These are phyloP conservation scores for Melaleuca alternifolia DNA, from an alignment of 345 rosid species.

Conservation along the genomic window DNA sequence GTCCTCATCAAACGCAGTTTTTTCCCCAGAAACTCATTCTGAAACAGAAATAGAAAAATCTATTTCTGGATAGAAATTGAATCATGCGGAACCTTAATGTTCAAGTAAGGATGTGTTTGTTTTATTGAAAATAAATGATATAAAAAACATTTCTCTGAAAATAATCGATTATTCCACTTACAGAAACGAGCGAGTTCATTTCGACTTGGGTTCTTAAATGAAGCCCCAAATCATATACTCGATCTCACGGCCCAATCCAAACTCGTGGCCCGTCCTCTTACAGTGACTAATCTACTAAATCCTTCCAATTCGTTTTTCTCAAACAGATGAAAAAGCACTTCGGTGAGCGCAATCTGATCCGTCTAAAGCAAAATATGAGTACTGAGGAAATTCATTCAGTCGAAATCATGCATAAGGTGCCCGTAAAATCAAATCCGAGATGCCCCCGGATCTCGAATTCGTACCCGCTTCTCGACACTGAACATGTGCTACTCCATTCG, in stretches of 20 bases:
- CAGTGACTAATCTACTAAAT: background rate
- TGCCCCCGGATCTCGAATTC: background rate
- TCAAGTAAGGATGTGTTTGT: too few species aligned
- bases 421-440: background rate
- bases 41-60: too few species aligned
- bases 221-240: background rate
- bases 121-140: too few species aligned
- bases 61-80: too few species aligned
- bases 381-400: background rate
- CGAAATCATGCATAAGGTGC: accelerated
- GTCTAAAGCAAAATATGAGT: background rate
- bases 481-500: background rate
- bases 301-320: background rate
- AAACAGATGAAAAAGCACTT: background rate
- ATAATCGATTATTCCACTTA: too few species aligned
- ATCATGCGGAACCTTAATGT: too few species aligned
- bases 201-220: background rate
- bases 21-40: too few species aligned
- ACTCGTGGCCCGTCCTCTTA: background rate
- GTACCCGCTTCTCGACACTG: background rate
- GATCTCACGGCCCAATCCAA: background rate
- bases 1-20: too few species aligned
- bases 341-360: accelerated
- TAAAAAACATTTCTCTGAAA: too few species aligned
- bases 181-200: background rate